These are phyloP conservation scores for Thermoascus crustaceus DNA, from an alignment of 2,329 filamentous ascomycete genomes.

Conservation along the genomic window DNA sequence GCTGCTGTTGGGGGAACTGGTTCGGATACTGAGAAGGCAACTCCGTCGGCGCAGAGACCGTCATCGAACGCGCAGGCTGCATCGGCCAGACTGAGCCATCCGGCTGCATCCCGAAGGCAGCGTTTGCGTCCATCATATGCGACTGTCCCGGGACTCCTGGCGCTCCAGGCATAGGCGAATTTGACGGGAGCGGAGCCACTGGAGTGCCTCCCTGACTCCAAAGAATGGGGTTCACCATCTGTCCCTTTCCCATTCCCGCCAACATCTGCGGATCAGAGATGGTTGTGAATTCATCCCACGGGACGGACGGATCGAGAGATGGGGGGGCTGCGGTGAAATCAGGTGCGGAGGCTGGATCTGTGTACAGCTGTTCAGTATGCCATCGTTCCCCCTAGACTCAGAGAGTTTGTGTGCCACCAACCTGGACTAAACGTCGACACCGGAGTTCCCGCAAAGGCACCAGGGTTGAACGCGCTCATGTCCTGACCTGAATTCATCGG, in stretches of 20 bases:
- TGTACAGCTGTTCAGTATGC: slow-evolving; percentile 7
- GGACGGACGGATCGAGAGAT: slow-evolving; percentile 26
- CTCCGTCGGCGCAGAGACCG: slow-evolving; percentile 25
- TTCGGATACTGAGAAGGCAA: slow-evolving; percentile 18
- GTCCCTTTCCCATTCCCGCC: slow-evolving; percentile 23
- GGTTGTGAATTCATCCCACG: slow-evolving; percentile 32
- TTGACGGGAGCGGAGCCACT: slow-evolving; percentile 19
- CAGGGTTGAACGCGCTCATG: slow-evolving; percentile 24
- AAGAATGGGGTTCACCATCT: slow-evolving; percentile 27
- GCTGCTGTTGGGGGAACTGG: slow-evolving; percentile 24
- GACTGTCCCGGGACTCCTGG: slow-evolving; percentile 24
- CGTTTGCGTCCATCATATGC: slow-evolving; percentile 21
- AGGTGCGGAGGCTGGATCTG: slow-evolving; percentile 22
- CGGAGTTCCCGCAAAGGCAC: slow-evolving; percentile 22
- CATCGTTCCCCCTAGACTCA: not conserved
- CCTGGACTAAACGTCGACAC: slow-evolving; percentile 30
- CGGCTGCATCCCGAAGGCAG: slow-evolving; percentile 26
- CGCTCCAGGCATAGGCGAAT: slow-evolving; percentile 21
- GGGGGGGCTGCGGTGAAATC: slow-evolving; percentile 22
- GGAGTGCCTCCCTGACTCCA: slow-evolving; percentile 22
- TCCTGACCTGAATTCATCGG: slow-evolving; percentile 27
- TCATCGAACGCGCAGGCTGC: slow-evolving; percentile 25
- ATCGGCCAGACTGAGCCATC: slow-evolving; percentile 31
- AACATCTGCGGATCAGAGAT: slow-evolving; percentile 29
- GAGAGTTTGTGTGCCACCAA: slow-evolving; percentile 15